These are phyloP conservation scores for Calamus simplicifolius DNA, from an alignment of 176 grass and related monocot genomes.

Conservation along the genomic window DNA sequence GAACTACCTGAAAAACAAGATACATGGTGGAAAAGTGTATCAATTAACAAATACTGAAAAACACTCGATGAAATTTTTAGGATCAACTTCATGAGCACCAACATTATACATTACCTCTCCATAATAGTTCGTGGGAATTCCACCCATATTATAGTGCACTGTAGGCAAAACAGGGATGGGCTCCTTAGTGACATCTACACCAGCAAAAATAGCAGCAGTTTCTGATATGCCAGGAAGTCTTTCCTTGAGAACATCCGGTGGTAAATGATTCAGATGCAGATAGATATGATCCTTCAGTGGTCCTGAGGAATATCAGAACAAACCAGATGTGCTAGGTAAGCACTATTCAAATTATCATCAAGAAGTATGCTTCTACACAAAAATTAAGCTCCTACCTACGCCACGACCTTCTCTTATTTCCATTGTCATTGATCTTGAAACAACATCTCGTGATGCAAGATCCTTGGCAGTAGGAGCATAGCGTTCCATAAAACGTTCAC, in stretches of 20 bases:
- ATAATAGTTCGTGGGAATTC: constrained; percentile 93
- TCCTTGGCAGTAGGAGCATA: constrained; percentile 72
- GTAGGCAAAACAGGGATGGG: constrained; percentile 97
- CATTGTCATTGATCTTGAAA: constrained; percentile 83
- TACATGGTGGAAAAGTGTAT: neutral
- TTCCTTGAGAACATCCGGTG: constrained; percentile 84
- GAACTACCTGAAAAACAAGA: constrained; percentile 49
- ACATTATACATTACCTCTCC: constrained; percentile 50
- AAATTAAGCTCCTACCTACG: constrained; percentile 36
- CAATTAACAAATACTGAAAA: neutral
- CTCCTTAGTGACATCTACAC: constrained; percentile 95
- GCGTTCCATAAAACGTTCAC: constrained; percentile 80
- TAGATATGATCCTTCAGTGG: constrained; percentile 92
- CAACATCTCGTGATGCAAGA: constrained; percentile 76
- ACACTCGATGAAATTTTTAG: neutral
- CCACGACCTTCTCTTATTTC: constrained; percentile 75
- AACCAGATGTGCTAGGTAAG: neutral
- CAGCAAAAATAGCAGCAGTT: constrained; percentile 95
- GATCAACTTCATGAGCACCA: neutral
- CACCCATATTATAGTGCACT: constrained; percentile 98
- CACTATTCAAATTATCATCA: constrained; percentile 7
- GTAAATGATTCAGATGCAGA: constrained; percentile 74
- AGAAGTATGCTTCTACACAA: constrained; percentile 1
- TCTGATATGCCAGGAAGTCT: constrained; percentile 96
- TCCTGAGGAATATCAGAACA: constrained; percentile 33